Conservation (phyloP, 768 basidiomycete genomes). For the Tubosaeta sp. region DNA sequence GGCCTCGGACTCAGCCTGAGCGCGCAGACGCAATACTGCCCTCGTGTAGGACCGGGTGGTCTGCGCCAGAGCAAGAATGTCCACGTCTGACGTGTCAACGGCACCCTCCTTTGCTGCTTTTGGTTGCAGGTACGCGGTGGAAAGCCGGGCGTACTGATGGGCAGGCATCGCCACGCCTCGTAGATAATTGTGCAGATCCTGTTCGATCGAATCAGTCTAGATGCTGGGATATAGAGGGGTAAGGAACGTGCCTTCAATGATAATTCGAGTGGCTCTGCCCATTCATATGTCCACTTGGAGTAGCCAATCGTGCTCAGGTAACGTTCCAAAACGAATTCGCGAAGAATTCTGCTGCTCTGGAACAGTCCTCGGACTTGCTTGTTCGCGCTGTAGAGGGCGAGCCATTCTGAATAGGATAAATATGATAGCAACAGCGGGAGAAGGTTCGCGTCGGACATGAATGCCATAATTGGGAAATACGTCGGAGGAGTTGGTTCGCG, state of each 20-base stretch:
- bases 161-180: slow-evolving; percentile 71
- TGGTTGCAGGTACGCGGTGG: slow-evolving; percentile 54
- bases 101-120: slow-evolving; percentile 36
- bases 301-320: slow-evolving; percentile 74
- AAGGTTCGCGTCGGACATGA: slow-evolving; percentile 51
- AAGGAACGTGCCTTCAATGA: slow-evolving; percentile 51
- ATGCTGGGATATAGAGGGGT: background rate
- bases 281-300: slow-evolving; percentile 51
- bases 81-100: slow-evolving; percentile 30
- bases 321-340: slow-evolving; percentile 65
- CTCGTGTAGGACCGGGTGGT: slow-evolving; percentile 74
- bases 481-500: slow-evolving; percentile 25
- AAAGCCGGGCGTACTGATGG: slow-evolving; percentile 64
- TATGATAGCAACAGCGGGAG: slow-evolving; percentile 53
- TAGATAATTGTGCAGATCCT: slow-evolving; percentile 82
- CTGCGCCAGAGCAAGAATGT: slow-evolving; percentile 49
- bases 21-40: slow-evolving; percentile 72
- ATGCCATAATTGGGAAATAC: slow-evolving; percentile 51
- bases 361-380: slow-evolving; percentile 51
- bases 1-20: slow-evolving; percentile 67
- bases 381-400: slow-evolving; percentile 52
- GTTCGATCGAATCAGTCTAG: slow-evolving; percentile 8
- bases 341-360: slow-evolving; percentile 43
- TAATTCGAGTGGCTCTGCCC: slow-evolving; percentile 58
- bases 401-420: slow-evolving; percentile 72